Conservation (phyloP, 441 rosid species). For the Gossypium gossypioides region DNA sequence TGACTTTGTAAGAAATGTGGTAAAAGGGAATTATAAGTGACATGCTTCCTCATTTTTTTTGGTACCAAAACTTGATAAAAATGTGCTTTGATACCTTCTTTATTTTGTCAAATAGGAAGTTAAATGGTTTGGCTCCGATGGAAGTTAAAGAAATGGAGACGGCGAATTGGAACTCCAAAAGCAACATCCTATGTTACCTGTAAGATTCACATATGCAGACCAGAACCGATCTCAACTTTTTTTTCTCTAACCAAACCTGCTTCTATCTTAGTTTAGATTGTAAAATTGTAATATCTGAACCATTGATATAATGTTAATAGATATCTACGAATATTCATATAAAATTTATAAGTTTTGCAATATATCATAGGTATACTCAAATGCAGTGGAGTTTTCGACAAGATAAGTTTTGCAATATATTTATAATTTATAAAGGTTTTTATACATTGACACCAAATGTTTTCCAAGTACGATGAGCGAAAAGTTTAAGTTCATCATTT, state of each 20-base stretch:
- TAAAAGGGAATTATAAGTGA: background rate
- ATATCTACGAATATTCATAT: background rate
- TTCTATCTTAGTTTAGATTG: background rate
- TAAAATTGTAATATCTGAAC: background rate
- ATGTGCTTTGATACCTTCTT: background rate
- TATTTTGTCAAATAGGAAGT: background rate
- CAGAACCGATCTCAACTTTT: background rate
- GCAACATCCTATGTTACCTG: background rate
- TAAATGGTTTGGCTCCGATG: background rate
- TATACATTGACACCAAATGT: background rate
- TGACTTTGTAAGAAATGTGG: background rate
- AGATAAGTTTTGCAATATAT: background rate
- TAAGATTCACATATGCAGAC: background rate
- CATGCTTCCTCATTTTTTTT: background rate
- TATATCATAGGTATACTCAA: background rate
- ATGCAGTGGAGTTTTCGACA: background rate
- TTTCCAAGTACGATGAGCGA: background rate
- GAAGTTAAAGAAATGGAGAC: background rate
- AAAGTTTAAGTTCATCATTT: background rate
- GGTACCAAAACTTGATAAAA: background rate
- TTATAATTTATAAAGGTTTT: background rate
- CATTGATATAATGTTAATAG: background rate
- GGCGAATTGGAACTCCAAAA: background rate
- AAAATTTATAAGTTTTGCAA: background rate
- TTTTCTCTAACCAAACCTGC: background rate